Evolutionary conservation across 257 asterid genomes (phyloP).

Genomic region (Nicotiana attenuata): DNA sequence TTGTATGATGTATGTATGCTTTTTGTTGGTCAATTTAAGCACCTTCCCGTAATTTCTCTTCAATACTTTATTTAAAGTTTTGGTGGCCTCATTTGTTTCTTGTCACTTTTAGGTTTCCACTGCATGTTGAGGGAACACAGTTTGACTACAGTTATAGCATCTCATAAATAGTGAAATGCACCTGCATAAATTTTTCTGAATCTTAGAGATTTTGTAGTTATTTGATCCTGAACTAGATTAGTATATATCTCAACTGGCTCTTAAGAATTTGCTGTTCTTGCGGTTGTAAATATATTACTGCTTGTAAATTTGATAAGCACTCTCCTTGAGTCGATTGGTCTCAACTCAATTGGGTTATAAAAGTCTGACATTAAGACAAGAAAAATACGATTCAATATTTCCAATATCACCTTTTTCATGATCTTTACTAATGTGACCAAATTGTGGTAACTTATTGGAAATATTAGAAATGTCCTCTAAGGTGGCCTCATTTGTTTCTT

Average conservation of each 20-base stretch:
- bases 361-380: background rate
- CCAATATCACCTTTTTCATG: background rate
- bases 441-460: background rate
- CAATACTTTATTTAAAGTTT: background rate
- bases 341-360: background rate
- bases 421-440: background rate
- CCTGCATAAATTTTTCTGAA: background rate
- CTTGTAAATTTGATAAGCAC: background rate
- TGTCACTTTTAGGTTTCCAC: background rate
- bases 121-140: background rate
- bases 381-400: background rate
- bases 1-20: slow-evolving; percentile 9
- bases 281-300: background rate
- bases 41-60: background rate
- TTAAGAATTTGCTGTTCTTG: background rate
- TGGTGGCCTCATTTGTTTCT: background rate
- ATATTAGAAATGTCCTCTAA: background rate
- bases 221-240: background rate
- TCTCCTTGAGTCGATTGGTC: background rate
- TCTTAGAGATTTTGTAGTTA: background rate
- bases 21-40: background rate
- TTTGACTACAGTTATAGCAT: background rate
- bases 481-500: background rate
- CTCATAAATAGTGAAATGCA: background rate
- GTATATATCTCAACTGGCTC: background rate